Percentiles rank a stretch among this genome's conserved stretches.
These are phyloP conservation scores for Graphilbum sp. DNA, from an alignment of 2,329 filamentous ascomycete genomes.

Conservation along the genomic window DNA sequence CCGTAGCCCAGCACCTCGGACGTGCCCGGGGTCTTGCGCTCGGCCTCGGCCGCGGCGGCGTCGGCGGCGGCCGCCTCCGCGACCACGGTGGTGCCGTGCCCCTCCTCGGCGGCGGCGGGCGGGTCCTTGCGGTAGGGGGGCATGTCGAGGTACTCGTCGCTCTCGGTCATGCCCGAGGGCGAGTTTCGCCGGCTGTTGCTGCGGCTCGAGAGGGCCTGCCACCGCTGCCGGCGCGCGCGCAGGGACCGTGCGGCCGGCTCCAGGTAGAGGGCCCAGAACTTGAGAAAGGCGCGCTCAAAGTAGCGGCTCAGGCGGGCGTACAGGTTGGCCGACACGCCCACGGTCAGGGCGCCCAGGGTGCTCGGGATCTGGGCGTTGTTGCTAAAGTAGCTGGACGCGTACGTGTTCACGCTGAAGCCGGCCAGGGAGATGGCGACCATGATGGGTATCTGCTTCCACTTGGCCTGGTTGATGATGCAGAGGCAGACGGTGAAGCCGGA, in stretches of 20 bases:
- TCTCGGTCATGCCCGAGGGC: background rate
- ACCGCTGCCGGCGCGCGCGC: background rate
- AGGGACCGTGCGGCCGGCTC: constrained; percentile 8
- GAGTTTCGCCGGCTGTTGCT: background rate
- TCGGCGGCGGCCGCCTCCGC: background rate
- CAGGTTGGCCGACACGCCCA: constrained; percentile 64
- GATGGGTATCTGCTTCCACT: constrained; percentile 59
- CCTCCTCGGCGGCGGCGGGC: constrained; percentile 4
- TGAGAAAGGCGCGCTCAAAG: constrained; percentile 36
- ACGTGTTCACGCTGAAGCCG: constrained; percentile 63
- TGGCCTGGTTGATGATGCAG: constrained; percentile 49
- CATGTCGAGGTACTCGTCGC: constrained; percentile 4
- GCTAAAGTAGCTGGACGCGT: constrained; percentile 47
- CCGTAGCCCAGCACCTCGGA: constrained; percentile 45
- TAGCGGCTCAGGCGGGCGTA: constrained; percentile 54
- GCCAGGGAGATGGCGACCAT: constrained; percentile 60
- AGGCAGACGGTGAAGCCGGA: constrained; percentile 51
- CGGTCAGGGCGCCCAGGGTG: constrained; percentile 58
- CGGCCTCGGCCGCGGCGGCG: constrained; percentile 6
- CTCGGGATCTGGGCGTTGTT: constrained; percentile 61
- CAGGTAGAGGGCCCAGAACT: constrained; percentile 34
- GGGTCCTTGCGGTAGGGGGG: constrained; percentile 1
- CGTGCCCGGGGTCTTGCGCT: constrained; percentile 13
- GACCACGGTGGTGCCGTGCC: background rate
- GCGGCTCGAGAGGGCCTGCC: background rate